Conservation (phyloP, 2,329 filamentous ascomycete species). For the Clarireedia homoeocarpa region DNA sequence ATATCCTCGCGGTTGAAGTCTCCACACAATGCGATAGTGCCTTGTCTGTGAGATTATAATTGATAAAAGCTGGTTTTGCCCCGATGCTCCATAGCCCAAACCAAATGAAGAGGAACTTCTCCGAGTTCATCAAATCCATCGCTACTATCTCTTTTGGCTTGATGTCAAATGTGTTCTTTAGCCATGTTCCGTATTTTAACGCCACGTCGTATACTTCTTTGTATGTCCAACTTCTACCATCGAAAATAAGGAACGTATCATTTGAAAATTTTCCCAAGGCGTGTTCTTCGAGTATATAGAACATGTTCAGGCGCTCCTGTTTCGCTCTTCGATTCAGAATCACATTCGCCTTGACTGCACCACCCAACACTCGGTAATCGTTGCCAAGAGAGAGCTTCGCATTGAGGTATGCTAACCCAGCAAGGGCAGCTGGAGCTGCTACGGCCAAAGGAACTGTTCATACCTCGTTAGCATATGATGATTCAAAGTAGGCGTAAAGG, state of each 20-base stretch:
- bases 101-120: constrained; percentile 67
- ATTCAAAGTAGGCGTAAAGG: neutral
- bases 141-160: constrained; percentile 69
- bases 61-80: constrained; percentile 77
- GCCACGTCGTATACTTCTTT: constrained; percentile 64
- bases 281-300: constrained; percentile 65
- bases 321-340: constrained; percentile 41
- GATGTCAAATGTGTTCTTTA: constrained; percentile 56
- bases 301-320: constrained; percentile 58
- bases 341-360: constrained; percentile 39
- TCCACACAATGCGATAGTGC: constrained; percentile 67
- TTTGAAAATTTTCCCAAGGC: constrained; percentile 49
- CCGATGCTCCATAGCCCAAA: constrained; percentile 78
- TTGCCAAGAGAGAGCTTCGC: constrained; percentile 60
- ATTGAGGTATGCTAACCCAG: constrained; percentile 70
- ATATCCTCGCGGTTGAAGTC: constrained; percentile 56
- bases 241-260: constrained; percentile 56
- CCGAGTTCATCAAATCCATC: constrained; percentile 73
- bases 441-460: constrained; percentile 43
- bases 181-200: constrained; percentile 68
- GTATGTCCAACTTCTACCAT: constrained; percentile 64
- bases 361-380: constrained; percentile 54
- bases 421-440: constrained; percentile 53
- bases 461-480: neutral
- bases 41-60: constrained; percentile 71